These are phyloP conservation scores for Aspergillus ellipticus DNA, from an alignment of 495 filamentous ascomycete species.

Conservation along the genomic window DNA sequence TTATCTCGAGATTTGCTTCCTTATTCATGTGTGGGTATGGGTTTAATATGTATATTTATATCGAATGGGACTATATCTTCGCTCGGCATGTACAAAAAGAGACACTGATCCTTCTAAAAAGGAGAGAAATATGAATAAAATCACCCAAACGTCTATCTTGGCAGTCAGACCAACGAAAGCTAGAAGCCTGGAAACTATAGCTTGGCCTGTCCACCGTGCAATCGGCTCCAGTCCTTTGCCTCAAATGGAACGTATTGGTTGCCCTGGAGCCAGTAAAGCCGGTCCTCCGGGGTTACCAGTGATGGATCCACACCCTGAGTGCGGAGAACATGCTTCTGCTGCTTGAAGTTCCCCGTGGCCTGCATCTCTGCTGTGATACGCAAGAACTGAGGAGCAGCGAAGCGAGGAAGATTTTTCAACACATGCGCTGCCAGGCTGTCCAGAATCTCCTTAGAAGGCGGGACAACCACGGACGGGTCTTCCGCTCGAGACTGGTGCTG, in stretches of 20 bases:
- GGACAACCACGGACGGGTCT: constrained; percentile 19
- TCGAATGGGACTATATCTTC: too few relatives aligned
- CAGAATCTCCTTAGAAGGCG: constrained; percentile 43
- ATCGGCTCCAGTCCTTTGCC: constrained; percentile 60
- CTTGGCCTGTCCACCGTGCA: constrained; percentile 61
- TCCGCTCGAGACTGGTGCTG: constrained; percentile 38
- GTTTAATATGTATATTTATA: too few relatives aligned
- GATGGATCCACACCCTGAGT: constrained; percentile 67
- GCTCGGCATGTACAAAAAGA: too few relatives aligned
- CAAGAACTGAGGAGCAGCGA: constrained; percentile 76
- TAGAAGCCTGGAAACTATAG: constrained; percentile 9
- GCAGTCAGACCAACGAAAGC: background rate
- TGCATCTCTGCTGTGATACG: constrained; percentile 59
- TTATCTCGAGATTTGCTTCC: too few relatives aligned
- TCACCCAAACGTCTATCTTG: background rate
- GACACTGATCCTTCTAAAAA: too few relatives aligned
- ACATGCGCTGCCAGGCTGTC: constrained; percentile 58
- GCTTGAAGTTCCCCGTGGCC: constrained; percentile 82
- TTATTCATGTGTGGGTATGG: too few relatives aligned
- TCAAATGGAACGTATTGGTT: constrained; percentile 66
- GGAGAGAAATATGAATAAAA: too few relatives aligned
- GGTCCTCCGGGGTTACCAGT: constrained; percentile 52
- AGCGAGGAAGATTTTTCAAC: constrained; percentile 60
- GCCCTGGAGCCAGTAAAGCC: constrained; percentile 65
- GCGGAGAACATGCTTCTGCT: constrained; percentile 70